Evolutionary conservation across 1,139 yeast species (phyloP).

Genomic region (Geotrichum aggregatum): DNA sequence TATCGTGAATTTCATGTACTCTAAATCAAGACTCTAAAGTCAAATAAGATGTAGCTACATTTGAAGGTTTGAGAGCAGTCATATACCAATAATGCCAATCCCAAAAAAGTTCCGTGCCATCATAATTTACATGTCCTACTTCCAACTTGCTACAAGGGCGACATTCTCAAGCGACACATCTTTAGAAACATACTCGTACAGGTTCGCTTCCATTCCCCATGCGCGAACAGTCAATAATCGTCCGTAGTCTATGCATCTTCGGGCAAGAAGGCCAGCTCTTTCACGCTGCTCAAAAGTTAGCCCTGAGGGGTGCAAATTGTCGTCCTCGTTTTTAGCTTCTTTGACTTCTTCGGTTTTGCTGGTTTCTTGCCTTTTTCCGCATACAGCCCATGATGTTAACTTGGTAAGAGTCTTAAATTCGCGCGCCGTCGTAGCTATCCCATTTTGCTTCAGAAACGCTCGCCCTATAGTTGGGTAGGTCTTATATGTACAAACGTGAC

Average conservation of each 20-base stretch:
- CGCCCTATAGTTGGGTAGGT: slow-evolving; percentile 47
- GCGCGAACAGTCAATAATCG: slow-evolving; percentile 48
- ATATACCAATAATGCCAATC: too few relatives aligned
- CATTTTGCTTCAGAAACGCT: slow-evolving; percentile 34
- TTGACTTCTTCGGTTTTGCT: slow-evolving; percentile 34
- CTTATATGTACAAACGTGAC: slow-evolving; percentile 73
- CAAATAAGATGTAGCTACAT: too few relatives aligned
- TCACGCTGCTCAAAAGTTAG: slow-evolving; percentile 49
- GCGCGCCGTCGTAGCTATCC: slow-evolving; percentile 27
- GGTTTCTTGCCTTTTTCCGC: slow-evolving; percentile 50
- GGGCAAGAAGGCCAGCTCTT: slow-evolving; percentile 57
- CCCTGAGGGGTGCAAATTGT: slow-evolving; percentile 42
- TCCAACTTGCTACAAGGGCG: slow-evolving; percentile 45
- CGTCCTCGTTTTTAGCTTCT: slow-evolving; percentile 23
- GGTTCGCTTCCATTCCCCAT: slow-evolving; percentile 40
- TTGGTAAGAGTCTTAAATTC: slow-evolving; percentile 57
- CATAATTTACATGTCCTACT: neutral
- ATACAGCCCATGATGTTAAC: slow-evolving; percentile 84
- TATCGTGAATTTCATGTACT: too few relatives aligned
- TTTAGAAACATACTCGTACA: slow-evolving; percentile 57
- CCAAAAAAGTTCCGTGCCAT: too few relatives aligned
- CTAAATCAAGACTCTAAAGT: too few relatives aligned
- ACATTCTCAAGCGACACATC: slow-evolving; percentile 68
- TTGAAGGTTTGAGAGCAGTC: too few relatives aligned
- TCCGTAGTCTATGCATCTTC: slow-evolving; percentile 66